Base-by-base conservation (phyloP, 331 rosid genomes). In the Quercus tomentella region DNA sequence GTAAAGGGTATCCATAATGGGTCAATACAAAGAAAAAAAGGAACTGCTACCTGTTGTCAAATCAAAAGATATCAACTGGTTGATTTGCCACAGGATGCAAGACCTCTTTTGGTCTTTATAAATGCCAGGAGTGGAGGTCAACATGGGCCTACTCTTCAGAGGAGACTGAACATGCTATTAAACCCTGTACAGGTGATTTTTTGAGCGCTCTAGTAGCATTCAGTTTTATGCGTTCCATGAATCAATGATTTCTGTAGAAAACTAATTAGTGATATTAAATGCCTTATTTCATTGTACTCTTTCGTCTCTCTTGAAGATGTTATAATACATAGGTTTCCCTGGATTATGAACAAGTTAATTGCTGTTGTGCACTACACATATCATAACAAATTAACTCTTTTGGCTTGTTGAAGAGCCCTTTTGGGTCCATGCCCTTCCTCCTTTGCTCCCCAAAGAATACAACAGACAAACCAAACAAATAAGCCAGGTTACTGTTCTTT, bases 121-220 rank as follows among this genome's bases (percentile, higher is more conserved):
- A 91, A 91, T 88, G 76, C 91, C 76, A 86, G 82, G 69, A 91
- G 94, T 86, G 97, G 97, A 71, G 93, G 97, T 69, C 97, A 86
- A 75, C 86, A 83, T 69, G 97, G 97, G 78, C 83, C 90, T 62
- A 86, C 91, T 74, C 87, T 91, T 63, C 89, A 87, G 67, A 88
- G 93, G 86, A 89, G 92, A 81, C 85, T 91, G 88, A 89, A 91
- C 74, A 86, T 88, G 89, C 81, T 88, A 81, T 87, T 91, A 77
- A 91, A 91, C 84, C 97, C 97, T 55, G 87, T 87, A 55, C 97
- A 91, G 97, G 94, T 91, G 79, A 81, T 57, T 63, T 41, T 80
- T 80, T 63, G 45, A 78, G 72, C 72, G 77, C 56, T 37, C 71
- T 45, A n/a, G 57, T 58, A 15, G 3, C 65, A 18, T 56, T 52